Percentiles rank a stretch among this genome's conserved stretches.
These are phyloP conservation scores for Lumnitzera littorea DNA, from an alignment of 345 rosid species.

Conservation along the genomic window DNA sequence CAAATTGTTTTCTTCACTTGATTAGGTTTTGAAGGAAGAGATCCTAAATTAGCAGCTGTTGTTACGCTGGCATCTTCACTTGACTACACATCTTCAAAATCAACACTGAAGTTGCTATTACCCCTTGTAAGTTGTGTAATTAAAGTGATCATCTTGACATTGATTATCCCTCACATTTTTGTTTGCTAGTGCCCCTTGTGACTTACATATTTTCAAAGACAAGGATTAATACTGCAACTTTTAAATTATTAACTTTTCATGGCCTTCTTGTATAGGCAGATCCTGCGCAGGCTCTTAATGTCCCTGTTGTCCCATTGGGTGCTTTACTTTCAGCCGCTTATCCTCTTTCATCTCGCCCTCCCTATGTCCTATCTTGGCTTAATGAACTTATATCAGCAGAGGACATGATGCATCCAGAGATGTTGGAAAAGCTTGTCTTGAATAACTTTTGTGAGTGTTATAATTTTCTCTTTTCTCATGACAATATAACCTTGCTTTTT, in stretches of 20 bases:
- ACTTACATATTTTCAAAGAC: background rate
- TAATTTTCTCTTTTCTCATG: conserved; percentile 5
- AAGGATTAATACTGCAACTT: background rate
- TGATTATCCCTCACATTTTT: background rate
- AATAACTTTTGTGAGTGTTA: conserved; percentile 84
- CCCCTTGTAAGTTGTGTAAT: conserved; percentile 60
- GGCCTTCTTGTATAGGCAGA: conserved; percentile 62
- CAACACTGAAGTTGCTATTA: conserved; percentile 73
- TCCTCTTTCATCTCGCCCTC: conserved; percentile 82
- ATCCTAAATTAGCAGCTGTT: conserved; percentile 58
- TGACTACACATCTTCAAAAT: conserved; percentile 80
- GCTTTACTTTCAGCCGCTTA: conserved; percentile 71
- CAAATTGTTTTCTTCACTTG: conserved; percentile 12
- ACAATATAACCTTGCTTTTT: background rate
- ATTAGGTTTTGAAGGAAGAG: conserved; percentile 67
- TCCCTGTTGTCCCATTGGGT: conserved; percentile 93
- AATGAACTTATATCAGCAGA: conserved; percentile 72
- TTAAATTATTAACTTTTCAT: background rate
- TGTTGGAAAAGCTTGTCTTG: conserved; percentile 80
- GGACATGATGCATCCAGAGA: conserved; percentile 97
- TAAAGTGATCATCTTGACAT: background rate
- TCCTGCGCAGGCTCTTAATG: conserved; percentile 92
- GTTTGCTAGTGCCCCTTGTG: background rate
- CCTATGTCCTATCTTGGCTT: conserved; percentile 83
- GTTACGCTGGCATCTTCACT: conserved; percentile 88